Evolutionary conservation across 2,329 filamentous ascomycete genomes (phyloP).

Genomic region (Chaetomium sp.): DNA sequence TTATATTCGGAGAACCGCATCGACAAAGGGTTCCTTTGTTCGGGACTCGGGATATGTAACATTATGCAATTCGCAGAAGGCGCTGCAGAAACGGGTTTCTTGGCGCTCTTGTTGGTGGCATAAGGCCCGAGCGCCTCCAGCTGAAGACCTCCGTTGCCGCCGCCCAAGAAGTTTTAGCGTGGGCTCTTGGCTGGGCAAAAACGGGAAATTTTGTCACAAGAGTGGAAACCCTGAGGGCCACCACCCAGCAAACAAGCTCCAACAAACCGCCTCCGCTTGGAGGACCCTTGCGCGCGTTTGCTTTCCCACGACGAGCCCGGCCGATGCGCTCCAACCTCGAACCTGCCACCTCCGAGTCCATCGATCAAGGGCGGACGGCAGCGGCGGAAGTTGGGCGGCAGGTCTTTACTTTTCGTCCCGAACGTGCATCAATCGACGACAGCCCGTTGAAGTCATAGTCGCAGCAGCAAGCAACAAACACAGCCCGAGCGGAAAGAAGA

Average conservation of each 20-base stretch:
- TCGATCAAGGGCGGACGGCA: neutral
- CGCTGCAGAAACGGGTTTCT: no score
- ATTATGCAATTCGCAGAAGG: no score
- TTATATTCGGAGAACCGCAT: no score
- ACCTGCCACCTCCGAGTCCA: neutral
- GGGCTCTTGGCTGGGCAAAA: neutral
- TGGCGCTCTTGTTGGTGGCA: no score
- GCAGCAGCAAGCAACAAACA: neutral
- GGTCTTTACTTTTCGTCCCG: neutral
- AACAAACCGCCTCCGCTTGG: conserved; percentile 16
- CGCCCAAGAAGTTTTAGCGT: neutral
- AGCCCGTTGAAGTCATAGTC: no score
- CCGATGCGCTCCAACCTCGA: conserved; percentile 5
- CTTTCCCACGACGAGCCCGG: neutral
- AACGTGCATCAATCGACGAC: neutral
- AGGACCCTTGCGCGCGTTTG: conserved; percentile 10
- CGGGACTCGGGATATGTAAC: no score
- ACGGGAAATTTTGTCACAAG: conserved; percentile 10
- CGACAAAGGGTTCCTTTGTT: no score
- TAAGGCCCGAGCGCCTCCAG: no score
- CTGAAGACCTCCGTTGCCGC: neutral
- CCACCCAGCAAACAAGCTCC: neutral
- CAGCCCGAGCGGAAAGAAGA: neutral
- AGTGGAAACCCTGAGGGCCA: conserved; percentile 8
- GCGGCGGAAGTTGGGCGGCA: no score